A percentile compares a stretch with the other conserved stretches of the same genome.
Conservation (phyloP, 805 yeast genomes). For the Yamadazyma akitaensis region DNA sequence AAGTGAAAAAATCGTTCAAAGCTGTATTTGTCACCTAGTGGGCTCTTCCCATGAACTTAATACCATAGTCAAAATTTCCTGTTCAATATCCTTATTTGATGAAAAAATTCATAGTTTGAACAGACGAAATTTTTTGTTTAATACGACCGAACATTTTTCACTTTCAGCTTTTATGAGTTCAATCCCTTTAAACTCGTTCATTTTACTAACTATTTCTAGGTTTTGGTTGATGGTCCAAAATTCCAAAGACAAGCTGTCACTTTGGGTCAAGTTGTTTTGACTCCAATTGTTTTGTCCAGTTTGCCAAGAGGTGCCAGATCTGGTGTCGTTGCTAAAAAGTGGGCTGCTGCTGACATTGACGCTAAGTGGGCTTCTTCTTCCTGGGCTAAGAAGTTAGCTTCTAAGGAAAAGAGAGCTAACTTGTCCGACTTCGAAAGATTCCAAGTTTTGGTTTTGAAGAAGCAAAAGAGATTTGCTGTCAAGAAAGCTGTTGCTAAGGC, state of each 20-base stretch:
- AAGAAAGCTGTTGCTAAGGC: slow-evolving; percentile 97
- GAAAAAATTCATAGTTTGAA: no score
- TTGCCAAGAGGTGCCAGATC: slow-evolving; percentile 96
- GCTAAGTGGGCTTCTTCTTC: slow-evolving; percentile 90
- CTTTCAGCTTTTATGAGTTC: not conserved
- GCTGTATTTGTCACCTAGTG: no score
- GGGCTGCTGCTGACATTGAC: slow-evolving; percentile 85
- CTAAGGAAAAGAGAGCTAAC: slow-evolving; percentile 88
- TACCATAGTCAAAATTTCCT: no score
- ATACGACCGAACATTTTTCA: not conserved
- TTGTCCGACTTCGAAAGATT: slow-evolving; percentile 98
- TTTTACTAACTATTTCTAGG: slow-evolving; percentile 46
- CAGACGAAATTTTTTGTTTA: no score
- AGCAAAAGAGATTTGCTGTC: slow-evolving; percentile 94
- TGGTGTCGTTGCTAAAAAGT: slow-evolving; percentile 82
- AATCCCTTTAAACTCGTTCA: not conserved
- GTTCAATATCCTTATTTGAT: no score
- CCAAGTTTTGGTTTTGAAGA: slow-evolving; percentile 96
- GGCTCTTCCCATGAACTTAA: no score
- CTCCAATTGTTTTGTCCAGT: slow-evolving; percentile 81
- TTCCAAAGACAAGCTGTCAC: slow-evolving; percentile 90
- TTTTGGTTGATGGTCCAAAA: slow-evolving; percentile 94
- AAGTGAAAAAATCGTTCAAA: no score
- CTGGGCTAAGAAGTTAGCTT: slow-evolving; percentile 98
- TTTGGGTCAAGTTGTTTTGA: slow-evolving; percentile 85